These are phyloP conservation scores for Oryza glaberrima DNA, from an alignment of 176 grass and related monocot genomes.

Conservation along the genomic window DNA sequence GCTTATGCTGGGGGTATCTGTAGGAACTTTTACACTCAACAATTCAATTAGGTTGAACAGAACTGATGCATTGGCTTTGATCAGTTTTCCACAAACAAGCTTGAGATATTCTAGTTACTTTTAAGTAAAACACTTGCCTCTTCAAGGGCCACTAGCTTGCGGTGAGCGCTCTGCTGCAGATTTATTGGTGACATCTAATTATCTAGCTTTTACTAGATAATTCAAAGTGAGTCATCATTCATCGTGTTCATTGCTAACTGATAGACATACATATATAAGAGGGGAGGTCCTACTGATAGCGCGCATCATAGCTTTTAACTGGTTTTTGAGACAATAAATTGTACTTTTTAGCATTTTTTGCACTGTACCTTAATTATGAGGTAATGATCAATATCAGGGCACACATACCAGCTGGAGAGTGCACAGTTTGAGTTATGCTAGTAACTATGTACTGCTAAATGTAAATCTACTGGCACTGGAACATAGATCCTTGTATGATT, in stretches of 20 bases:
- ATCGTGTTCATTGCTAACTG: conserved; percentile 10
- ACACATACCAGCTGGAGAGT: conserved; percentile 6
- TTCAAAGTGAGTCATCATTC: background rate
- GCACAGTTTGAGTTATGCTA: conserved; percentile 17
- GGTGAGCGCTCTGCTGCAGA: background rate
- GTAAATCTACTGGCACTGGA: background rate
- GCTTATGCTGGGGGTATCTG: conserved; percentile 13
- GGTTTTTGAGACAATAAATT: conserved; percentile 17
- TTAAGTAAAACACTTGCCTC: conserved; percentile 21
- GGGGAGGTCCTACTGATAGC: background rate
- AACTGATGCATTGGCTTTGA: background rate
- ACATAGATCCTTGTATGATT: background rate
- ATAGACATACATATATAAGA: conserved; percentile 1
- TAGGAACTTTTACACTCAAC: background rate
- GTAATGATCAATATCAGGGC: conserved; percentile 8
- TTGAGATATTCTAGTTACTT: conserved; percentile 3
- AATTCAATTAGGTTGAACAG: background rate
- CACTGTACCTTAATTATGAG: conserved; percentile 18
- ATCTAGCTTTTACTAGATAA: conserved; percentile 6
- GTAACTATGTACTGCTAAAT: conserved; percentile 31
- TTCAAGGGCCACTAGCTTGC: conserved; percentile 1
- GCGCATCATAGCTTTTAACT: background rate
- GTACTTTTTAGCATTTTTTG: conserved; percentile 6
- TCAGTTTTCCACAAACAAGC: conserved; percentile 26
- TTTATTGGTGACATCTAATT: conserved; percentile 21